These are phyloP conservation scores for Termitomyces sp. DNA, from an alignment of 768 basidiomycete genomes.

Conservation along the genomic window DNA sequence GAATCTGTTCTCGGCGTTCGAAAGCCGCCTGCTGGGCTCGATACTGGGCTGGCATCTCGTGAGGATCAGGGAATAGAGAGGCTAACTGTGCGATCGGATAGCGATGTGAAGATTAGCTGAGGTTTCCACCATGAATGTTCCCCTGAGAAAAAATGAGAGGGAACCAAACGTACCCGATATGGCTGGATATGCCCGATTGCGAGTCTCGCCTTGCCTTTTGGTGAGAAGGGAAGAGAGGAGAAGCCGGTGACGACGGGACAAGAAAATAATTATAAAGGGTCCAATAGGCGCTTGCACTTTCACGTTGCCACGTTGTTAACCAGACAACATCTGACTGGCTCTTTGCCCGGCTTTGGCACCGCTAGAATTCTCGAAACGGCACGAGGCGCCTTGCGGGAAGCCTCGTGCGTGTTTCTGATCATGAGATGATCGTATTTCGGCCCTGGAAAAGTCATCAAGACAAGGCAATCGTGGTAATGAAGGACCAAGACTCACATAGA, in stretches of 20 bases:
- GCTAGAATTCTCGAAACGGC: neutral
- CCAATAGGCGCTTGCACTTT: neutral
- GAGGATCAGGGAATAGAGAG: neutral
- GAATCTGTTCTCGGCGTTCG: neutral
- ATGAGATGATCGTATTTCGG: neutral
- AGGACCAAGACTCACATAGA: neutral
- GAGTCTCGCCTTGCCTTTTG: neutral
- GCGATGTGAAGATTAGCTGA: neutral
- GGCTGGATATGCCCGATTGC: neutral
- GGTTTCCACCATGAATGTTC: neutral
- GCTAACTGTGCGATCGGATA: neutral
- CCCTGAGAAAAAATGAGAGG: neutral
- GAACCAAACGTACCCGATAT: neutral
- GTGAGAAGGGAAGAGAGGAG: neutral
- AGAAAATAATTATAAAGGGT: neutral
- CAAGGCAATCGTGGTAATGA: neutral
- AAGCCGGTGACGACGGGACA: neutral
- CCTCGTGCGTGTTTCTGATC: neutral
- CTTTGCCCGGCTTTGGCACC: neutral
- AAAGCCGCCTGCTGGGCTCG: no score
- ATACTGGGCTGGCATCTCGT: neutral
- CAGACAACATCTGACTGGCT: neutral
- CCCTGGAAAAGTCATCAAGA: neutral
- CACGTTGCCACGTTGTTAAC: neutral
- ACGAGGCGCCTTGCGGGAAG: neutral